Evolutionary conservation across 2,329 filamentous ascomycete genomes (phyloP), one percentile per base, ranked within the genome.

Genomic region (Metarhizium robertsii): DNA sequence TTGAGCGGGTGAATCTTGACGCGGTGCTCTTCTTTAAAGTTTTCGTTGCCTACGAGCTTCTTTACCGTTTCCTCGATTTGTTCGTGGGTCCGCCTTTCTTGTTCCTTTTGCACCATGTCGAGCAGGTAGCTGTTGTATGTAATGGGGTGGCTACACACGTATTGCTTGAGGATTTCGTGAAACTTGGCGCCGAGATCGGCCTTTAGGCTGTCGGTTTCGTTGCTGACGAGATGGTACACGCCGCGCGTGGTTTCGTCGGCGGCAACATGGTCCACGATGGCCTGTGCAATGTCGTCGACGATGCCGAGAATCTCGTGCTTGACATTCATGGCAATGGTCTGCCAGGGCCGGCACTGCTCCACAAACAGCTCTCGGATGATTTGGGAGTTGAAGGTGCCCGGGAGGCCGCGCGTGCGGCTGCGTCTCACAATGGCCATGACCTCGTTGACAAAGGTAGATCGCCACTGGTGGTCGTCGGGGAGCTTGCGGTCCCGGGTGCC

Each of bases 381-480:
- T 53, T 81, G 64, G 0, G 83, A 78, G 57, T 84, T 84, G 65
- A 83, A 86, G 0, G 73, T 80, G 0, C 84, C 81, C 0, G 81
- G 79, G 0, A 88, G 67, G 62, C 88, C 85, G 5, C 76, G 68
- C 2, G 66, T 67, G n/a, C 64, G 60, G 42, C 47, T 61, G 1
- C 59, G 59, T 5, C 54, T 29, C 53, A 70, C 65, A 6, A 64
- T 46, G 0, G 32, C 10, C 2, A 58, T 55, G 16, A 69, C 60
- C 0, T 66, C 58, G 2, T 57, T 3, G 5, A 67, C 51, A 4
- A 62, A 67, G 1, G 20, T 16, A 20, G 54, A 51, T 1, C 58
- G 54, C 3, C 51, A 30, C 43, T n/a, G 32, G 36, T 16, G 38
- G 11, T 2, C 18, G 3, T 14, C 11, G 34, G 6, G n/a, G 3